Conservation (phyloP, 2,329 filamentous ascomycete genomes). For the Cordyceps fumosorosea region DNA sequence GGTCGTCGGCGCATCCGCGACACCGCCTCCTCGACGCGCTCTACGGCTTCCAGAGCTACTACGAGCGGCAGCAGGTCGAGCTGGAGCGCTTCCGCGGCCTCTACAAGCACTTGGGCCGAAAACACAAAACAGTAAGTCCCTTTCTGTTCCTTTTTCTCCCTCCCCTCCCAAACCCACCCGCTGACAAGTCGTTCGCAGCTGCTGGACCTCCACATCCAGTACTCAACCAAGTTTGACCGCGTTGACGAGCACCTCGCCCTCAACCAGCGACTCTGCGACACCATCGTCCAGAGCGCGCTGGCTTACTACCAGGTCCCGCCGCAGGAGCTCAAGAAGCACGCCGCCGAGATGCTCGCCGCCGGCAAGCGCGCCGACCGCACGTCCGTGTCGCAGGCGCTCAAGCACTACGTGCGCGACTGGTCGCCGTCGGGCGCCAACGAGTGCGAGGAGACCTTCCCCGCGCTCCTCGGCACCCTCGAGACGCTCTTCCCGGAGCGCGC, state of each 20-base stretch:
- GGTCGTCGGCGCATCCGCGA: conserved; percentile 31
- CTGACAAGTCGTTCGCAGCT: conserved; percentile 25
- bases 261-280: conserved; percentile 40
- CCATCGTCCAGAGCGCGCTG: conserved; percentile 38
- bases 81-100: conserved; percentile 28
- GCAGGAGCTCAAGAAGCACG: conserved; percentile 38
- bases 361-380: conserved; percentile 37
- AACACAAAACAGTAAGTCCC: conserved; percentile 26
- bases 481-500: conserved; percentile 24
- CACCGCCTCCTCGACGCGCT: conserved; percentile 35
- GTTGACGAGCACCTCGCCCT: conserved; percentile 35
- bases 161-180: not conserved
- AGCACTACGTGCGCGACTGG: conserved; percentile 54
- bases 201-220: conserved; percentile 51
- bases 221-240: conserved; percentile 45
- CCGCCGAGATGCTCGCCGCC: conserved; percentile 27
- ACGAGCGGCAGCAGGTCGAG: conserved; percentile 29
- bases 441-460: conserved; percentile 35
- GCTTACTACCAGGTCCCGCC: conserved; percentile 38
- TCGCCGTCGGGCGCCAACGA: conserved; percentile 40
- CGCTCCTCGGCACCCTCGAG: conserved; percentile 29
- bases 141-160: no score
- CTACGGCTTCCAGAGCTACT: conserved; percentile 30
- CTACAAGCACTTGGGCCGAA: conserved; percentile 29
- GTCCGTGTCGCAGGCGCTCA: conserved; percentile 46